Base-by-base conservation (phyloP, 768 basidiomycete species). In the Boletus barrowsii region DNA sequence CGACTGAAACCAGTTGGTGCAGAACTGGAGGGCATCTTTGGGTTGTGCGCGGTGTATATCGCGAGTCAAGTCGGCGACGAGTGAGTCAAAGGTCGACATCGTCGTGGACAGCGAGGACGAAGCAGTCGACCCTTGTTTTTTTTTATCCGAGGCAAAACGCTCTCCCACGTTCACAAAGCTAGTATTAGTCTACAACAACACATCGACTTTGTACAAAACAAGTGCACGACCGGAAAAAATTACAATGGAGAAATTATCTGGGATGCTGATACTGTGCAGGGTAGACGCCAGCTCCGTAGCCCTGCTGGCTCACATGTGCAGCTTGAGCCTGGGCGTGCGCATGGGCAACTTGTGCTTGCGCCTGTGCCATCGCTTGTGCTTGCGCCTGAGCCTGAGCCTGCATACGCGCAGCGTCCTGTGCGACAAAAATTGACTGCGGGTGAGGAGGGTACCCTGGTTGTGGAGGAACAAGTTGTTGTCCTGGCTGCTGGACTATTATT, bases 1-100 rank as follows among this genome's bases (percentile, higher is more conserved):
- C 57, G 81, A 79, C 68, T 94, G 90, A 73, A 98, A 98, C 94
- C 94, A 98, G 64, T 86, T 93, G 44, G 95, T 86, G 64, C 88
- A 91, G 72, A 88, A 93, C 72, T 98, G 96, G 43, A 97, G 85
- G 5, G 87, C 83, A 67, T 98, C 96, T 63, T 83, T 85, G 20
- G 96, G 94, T 69, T 93, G 90, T 5, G 83, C 90, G 59, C 90
- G 87, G 41, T 89, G 79, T 41, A 83, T 83, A 70, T 96, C 95
- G 68, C 91, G 85, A 60, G 90, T 87, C 51, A 98, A 79, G 68
- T 98, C 93, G 52, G 76, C 79, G 58, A 97, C 78, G 58, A 98
- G 88, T 40, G 77, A 74, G 59, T 93, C 87, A 69, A 93, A 95
- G 22, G 90, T 88, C 44, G 91, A 88, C 79, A 65, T 65, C 59